Conservation (phyloP, 768 basidiomycete genomes). For the Suillus variegatus region DNA sequence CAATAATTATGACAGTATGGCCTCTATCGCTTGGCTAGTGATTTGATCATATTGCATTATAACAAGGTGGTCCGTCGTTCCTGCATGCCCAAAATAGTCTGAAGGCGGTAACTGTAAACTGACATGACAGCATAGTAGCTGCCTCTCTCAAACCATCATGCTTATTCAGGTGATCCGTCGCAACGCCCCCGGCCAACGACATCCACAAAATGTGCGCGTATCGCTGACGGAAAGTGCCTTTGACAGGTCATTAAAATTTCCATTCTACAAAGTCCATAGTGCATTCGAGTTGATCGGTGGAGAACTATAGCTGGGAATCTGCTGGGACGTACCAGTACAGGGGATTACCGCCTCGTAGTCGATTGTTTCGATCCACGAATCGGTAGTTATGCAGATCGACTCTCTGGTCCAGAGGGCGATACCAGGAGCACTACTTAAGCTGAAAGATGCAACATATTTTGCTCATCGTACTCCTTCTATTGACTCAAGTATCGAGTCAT, state of each 20-base stretch:
- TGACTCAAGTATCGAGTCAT: neutral
- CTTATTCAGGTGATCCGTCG: neutral
- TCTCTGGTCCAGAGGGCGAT: neutral
- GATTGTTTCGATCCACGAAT: neutral
- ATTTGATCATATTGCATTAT: neutral
- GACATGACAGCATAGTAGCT: neutral
- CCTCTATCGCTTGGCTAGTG: neutral
- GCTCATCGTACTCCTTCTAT: neutral
- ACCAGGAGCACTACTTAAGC: neutral
- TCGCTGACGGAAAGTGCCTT: neutral
- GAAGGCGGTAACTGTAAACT: neutral
- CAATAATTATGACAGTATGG: too few relatives aligned
- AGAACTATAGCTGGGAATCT: too few relatives aligned
- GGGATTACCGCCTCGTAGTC: neutral
- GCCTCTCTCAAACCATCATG: neutral
- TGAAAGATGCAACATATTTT: neutral
- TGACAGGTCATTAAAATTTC: too few relatives aligned
- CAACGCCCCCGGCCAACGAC: too few relatives aligned
- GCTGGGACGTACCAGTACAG: too few relatives aligned
- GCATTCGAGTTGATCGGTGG: too few relatives aligned
- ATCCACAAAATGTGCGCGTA: neutral
- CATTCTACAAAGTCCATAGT: neutral
- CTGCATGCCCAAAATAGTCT: neutral
- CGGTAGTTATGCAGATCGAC: neutral
- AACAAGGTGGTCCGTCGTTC: neutral